Evolutionary conservation across 768 basidiomycete genomes (phyloP).

Genomic region (Cubamyces sp.): DNA sequence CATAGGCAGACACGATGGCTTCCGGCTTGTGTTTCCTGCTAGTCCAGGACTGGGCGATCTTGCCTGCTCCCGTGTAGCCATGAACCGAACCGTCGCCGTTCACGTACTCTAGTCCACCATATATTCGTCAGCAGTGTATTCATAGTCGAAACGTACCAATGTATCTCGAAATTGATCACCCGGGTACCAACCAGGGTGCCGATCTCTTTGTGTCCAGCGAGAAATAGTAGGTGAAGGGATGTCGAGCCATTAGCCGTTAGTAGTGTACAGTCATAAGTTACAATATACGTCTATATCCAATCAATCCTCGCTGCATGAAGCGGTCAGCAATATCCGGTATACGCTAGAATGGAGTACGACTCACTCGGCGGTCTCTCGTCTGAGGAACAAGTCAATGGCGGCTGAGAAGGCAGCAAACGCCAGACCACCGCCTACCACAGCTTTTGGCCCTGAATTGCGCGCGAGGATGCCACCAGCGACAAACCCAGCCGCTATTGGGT

Average conservation of each 20-base stretch:
- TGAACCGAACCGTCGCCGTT: too few relatives aligned
- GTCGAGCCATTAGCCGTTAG: conserved; percentile 10
- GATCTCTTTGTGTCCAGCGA: not conserved
- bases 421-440: conserved; percentile 83
- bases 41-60: too few relatives aligned
- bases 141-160: too few relatives aligned
- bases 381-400: conserved; percentile 84
- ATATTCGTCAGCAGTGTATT: too few relatives aligned
- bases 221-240: not conserved
- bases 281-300: conserved; percentile 3
- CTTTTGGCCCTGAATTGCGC: conserved; percentile 84
- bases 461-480: conserved; percentile 88
- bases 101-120: too few relatives aligned
- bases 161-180: too few relatives aligned
- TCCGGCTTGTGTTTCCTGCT: not conserved
- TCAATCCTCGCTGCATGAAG: conserved; percentile 30
- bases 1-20: not conserved
- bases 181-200: not conserved
- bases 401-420: conserved; percentile 95
- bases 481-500: conserved; percentile 87
- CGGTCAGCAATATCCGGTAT: not conserved
- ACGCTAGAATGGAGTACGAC: conserved; percentile 30
- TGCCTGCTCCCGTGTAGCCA: too few relatives aligned
- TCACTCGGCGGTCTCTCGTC: conserved; percentile 81
- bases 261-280: conserved; percentile 23